Percentiles rank a stretch among this genome's conserved stretches.
These are phyloP conservation scores for Trichopus zeylanicus DNA, from an alignment of 116 monocot genomes.

Conservation along the genomic window DNA sequence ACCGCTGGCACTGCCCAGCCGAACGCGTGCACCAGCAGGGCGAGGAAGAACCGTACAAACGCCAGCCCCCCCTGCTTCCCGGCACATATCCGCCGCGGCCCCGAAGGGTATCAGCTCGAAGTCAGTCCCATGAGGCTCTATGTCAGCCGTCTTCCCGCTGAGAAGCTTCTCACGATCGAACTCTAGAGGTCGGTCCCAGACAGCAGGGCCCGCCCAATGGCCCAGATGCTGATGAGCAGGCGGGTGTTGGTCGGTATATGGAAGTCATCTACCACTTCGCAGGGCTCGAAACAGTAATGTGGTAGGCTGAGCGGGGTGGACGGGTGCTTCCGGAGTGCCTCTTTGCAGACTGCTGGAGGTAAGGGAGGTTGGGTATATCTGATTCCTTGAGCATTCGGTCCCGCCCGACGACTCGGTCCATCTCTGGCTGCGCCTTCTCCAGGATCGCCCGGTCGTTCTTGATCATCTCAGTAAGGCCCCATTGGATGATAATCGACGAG, in stretches of 20 bases:
- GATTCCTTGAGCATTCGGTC: slow-evolving; percentile 8
- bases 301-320: slow-evolving; percentile 12
- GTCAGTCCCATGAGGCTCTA: slow-evolving; percentile 6
- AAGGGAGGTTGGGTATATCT: slow-evolving; percentile 7
- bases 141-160: neutral
- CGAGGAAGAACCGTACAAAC: slow-evolving; percentile 11
- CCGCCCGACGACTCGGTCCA: slow-evolving; percentile 7
- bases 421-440: neutral
- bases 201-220: neutral
- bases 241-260: slow-evolving; percentile 1
- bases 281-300: neutral
- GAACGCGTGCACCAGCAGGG: slow-evolving; percentile 10
- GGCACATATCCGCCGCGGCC: slow-evolving; percentile 14
- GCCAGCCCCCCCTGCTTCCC: slow-evolving; percentile 9
- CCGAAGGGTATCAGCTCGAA: slow-evolving; percentile 24
- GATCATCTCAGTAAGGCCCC: neutral
- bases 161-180: slow-evolving; percentile 16
- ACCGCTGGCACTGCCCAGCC: slow-evolving; percentile 3
- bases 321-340: slow-evolving; percentile 8
- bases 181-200: slow-evolving; percentile 12
- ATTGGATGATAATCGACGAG: neutral
- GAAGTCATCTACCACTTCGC: slow-evolving; percentile 12
- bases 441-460: neutral
- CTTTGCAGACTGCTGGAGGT: slow-evolving; percentile 7
- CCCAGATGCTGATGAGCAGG: neutral